Base-by-base conservation (phyloP, 441 rosid genomes). In the Pelargonium australe region DNA sequence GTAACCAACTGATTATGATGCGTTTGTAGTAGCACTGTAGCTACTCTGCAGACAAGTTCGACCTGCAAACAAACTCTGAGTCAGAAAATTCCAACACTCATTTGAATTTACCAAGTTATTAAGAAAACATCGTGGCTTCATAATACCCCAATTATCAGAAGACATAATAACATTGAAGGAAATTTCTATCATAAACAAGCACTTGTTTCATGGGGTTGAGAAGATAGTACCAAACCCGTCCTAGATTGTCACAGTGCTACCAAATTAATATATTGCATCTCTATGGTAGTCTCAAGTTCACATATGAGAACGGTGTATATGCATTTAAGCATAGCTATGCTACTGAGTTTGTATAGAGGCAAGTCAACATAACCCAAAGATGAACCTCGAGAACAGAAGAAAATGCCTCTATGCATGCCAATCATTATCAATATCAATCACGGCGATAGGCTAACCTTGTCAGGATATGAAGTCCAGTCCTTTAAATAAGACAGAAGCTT, bases 1-100 rank as follows among this genome's bases (percentile, higher is more conserved):
- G 92, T 82, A 64, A 88, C 78, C 79, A 95, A 82, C 73, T 89
- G 99, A 77, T 87, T 77, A 82, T 88, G 80, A 85, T 95, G 94
- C 7, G 79, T 85, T 82, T 86, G 97, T 79, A 95, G 76, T 53
- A 91, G 69, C 69, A 87, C 79, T 4, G 90, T 86, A 64, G 86
- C 83, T 78, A 87, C 75, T 80, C 94, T 88, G 79, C 97, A 82
- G 65, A 91, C 91, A 43, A 95, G 81, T 82, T 91, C 99, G 67
- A 91, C 91, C 99, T 94, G 87, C 74, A 47, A 57, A 58, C 0
- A 64, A 19, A 34, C 8, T 20, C 40, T 11, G 8, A 62, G 47
- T 20, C 2, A 17, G n/a, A 58, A 64, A 44, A 60, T 5, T 7
- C 13, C 25, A 17, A 60, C 3, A 7, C 4, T 51, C 57, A 51